Evolutionary conservation across 345 rosid genomes (phyloP).

Genomic region (Litchi chinensis): DNA sequence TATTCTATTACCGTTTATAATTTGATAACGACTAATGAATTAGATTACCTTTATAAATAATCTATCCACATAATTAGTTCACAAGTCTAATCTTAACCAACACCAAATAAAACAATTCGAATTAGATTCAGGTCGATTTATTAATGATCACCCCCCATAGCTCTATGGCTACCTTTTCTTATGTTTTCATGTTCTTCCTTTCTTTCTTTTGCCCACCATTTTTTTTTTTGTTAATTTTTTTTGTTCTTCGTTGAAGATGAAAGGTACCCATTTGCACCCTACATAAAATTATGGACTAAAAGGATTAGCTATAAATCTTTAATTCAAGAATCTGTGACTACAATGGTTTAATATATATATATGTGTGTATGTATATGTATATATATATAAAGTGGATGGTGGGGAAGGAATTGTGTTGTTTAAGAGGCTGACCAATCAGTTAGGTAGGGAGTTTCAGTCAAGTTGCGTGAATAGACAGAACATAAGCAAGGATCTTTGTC

Average conservation of each 20-base stretch:
- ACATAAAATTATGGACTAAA: constrained; percentile 1
- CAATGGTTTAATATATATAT: background rate
- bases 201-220: background rate
- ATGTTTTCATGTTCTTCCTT: background rate
- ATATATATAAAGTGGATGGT: constrained; percentile 3
- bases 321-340: constrained; percentile 20
- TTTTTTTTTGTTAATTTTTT: background rate
- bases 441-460: constrained; percentile 24
- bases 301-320: background rate
- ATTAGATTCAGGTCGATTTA: background rate
- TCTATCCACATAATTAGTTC: background rate
- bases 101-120: background rate
- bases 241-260: background rate
- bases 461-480: background rate
- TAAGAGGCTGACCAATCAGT: constrained; percentile 17
- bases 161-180: background rate
- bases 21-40: too few species aligned
- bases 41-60: too few species aligned
- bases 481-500: background rate
- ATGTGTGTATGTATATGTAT: too few species aligned
- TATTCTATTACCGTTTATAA: too few species aligned
- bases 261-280: constrained; percentile 12
- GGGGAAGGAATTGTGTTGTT: constrained; percentile 5
- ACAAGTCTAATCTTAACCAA: background rate
- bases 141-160: background rate